phyloP scores from a whole-genome alignment of 352 stramenopile species.

The Phytopythium aichiense region DNA sequence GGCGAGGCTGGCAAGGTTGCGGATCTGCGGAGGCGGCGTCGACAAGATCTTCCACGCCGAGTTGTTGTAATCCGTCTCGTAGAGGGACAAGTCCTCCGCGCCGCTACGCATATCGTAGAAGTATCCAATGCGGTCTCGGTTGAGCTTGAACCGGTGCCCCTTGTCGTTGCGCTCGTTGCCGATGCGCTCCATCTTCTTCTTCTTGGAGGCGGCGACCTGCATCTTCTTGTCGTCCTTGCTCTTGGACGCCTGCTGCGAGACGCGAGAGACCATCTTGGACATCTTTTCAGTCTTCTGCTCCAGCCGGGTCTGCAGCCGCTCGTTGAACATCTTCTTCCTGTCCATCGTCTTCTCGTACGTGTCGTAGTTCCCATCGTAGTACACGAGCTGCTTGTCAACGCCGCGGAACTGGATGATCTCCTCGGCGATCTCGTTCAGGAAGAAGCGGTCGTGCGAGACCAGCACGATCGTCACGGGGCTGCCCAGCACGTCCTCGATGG shows the following conservation, averaged over 20 bases:
- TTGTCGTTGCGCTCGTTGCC: conserved; percentile 47
- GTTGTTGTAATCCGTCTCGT: conserved; percentile 25
- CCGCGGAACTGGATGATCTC: conserved; percentile 55
- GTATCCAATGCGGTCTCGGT: conserved; percentile 45
- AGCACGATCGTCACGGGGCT: conserved; percentile 78
- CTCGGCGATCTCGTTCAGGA: conserved; percentile 89
- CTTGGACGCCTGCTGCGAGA: conserved; percentile 33
- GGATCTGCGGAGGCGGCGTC: conserved; percentile 41
- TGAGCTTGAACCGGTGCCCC: conserved; percentile 57
- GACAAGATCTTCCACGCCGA: conserved; percentile 41
- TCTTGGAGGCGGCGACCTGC: conserved; percentile 53
- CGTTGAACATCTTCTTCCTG: conserved; percentile 43
- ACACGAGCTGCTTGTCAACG: conserved; percentile 51
- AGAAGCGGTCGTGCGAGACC: conserved; percentile 92
- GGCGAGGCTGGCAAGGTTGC: conserved; percentile 43
- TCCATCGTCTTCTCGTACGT: conserved; percentile 47
- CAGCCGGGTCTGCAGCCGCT: conserved; percentile 40
- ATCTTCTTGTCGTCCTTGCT: conserved; percentile 62
- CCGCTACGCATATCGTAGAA: conserved; percentile 23
- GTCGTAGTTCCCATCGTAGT: conserved; percentile 64
- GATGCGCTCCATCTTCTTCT: conserved; percentile 67
- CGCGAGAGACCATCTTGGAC: conserved; percentile 42
- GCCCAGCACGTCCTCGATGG: conserved; percentile 53
- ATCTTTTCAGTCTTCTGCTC: conserved; percentile 56
- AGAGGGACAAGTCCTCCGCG: conserved; percentile 41